Conservation (phyloP, 148 eudicot genomes). For the Suaeda aralocaspica region DNA sequence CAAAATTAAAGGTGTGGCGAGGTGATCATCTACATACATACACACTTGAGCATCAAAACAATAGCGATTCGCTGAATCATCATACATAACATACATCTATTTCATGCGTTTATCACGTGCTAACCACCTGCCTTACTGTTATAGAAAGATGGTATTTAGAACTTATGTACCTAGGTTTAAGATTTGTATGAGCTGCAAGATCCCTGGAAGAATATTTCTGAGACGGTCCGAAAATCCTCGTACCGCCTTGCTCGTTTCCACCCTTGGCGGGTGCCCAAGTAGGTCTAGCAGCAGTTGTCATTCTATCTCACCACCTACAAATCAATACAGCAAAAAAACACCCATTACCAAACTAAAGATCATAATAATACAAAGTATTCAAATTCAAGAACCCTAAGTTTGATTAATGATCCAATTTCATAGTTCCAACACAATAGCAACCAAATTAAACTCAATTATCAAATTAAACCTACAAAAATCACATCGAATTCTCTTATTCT, state of each 20-base stretch:
- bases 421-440: too few relatives aligned
- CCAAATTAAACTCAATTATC: too few relatives aligned
- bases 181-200: conserved; percentile 83
- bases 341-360: background rate
- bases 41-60: background rate
- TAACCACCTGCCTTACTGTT: background rate
- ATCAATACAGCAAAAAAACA: background rate
- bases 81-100: background rate
- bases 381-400: too few relatives aligned
- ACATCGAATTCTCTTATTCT: too few relatives aligned
- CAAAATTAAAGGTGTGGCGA: background rate
- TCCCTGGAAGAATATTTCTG: conserved; percentile 97
- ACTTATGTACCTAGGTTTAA: conserved; percentile 66
- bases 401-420: too few relatives aligned
- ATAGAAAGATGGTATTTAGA: background rate
- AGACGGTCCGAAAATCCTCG: conserved; percentile 93
- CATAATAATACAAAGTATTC: too few relatives aligned
- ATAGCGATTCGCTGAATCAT: background rate
- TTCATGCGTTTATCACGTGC: background rate
- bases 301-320: conserved; percentile 27
- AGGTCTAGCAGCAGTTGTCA: conserved; percentile 99
- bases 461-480: too few relatives aligned
- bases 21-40: background rate
- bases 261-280: conserved; percentile 99
- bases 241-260: conserved; percentile 96